Conservation (phyloP, 2,329 filamentous ascomycete genomes). For the Chaetomium globosum region DNA sequence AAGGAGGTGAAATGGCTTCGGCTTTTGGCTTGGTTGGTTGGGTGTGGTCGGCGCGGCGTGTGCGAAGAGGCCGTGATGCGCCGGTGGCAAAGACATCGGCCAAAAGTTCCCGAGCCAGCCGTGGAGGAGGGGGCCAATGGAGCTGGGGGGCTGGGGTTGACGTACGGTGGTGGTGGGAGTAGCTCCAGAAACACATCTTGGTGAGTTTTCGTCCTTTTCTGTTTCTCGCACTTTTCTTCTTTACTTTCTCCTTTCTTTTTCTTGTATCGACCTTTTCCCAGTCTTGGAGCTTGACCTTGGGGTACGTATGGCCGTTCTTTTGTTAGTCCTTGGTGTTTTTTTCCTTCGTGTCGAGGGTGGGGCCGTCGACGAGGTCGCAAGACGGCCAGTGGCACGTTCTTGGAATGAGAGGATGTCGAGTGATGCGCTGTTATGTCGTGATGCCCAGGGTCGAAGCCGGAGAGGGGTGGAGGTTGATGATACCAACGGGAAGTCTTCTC, state of each 20-base stretch:
- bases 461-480: neutral
- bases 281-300: neutral
- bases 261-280: neutral
- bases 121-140: neutral
- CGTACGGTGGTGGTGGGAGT: conserved; percentile 50
- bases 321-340: neutral
- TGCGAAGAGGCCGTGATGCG: neutral
- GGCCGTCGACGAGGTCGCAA: neutral
- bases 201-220: neutral
- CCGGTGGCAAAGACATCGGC: neutral
- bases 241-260: neutral
- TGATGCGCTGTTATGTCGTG: neutral
- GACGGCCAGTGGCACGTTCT: neutral
- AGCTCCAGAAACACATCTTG: conserved; percentile 56
- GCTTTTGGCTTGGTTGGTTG: neutral
- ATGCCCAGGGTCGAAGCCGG: neutral
- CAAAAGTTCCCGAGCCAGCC: neutral
- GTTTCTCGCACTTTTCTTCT: neutral
- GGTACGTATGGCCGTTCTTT: neutral
- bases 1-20: too few species aligned
- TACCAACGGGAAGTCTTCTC: neutral
- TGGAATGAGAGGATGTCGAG: neutral
- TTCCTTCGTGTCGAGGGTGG: neutral
- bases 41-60: neutral
- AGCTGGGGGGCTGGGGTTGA: neutral